Evolutionary conservation across 1,139 yeast species (phyloP).

Genomic region (Sugiyamaella pinicola): DNA sequence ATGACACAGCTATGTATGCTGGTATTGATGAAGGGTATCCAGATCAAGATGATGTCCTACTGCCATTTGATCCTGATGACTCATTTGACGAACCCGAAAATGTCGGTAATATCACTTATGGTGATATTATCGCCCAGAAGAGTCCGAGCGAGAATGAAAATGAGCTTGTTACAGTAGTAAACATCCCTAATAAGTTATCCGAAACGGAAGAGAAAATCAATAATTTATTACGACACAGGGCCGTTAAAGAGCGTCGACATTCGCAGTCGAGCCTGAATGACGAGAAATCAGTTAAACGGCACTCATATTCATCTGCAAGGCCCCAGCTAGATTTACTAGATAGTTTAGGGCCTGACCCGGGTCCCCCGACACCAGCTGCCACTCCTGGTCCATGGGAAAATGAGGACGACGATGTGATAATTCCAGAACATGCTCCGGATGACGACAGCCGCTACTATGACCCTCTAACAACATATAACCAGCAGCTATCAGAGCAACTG

Average conservation of each 20-base stretch:
- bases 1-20: neutral
- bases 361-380: slow-evolving; percentile 23
- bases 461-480: neutral
- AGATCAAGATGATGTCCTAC: neutral
- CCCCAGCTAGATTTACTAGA: slow-evolving; percentile 21
- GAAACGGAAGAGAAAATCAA: slow-evolving; percentile 2
- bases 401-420: neutral
- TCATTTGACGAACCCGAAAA: neutral
- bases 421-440: neutral
- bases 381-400: slow-evolving; percentile 20
- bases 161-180: neutral
- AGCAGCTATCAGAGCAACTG: no score
- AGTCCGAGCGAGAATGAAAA: neutral
- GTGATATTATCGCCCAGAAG: neutral
- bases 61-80: neutral
- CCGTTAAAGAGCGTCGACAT: neutral
- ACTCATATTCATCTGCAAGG: slow-evolving; percentile 9
- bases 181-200: neutral
- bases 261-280: slow-evolving; percentile 6
- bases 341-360: slow-evolving; percentile 26
- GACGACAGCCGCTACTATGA: slow-evolving; percentile 7
- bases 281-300: neutral
- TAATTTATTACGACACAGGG: slow-evolving; percentile 1
- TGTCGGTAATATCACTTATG: neutral
- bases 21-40: neutral